Evolutionary conservation across 371 early-diverging fungal species (phyloP), one percentile per base, ranked within the genome.

Genomic region (Paramicrosporidium saccamoebae): DNA sequence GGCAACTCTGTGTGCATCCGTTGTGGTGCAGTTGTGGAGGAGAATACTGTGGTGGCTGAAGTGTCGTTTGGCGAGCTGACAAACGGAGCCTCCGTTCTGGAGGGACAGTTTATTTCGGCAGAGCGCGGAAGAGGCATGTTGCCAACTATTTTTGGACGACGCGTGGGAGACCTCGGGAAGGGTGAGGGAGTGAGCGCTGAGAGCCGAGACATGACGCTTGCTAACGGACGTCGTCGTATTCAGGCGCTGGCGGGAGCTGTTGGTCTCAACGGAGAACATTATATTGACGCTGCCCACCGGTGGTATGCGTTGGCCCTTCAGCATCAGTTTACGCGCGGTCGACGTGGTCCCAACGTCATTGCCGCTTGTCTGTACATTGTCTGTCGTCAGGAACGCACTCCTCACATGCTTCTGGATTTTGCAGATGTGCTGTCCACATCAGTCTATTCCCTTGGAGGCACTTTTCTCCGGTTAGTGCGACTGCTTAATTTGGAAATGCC

Each of bases 401-500:
- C 65, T 6, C 78, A 82, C 34, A 73, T 98, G 78, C 48, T 98
- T 26, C 92, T 98, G 25, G 98, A 98, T 41, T 95, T 98, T 36
- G 59, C 88, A 0, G 92, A 84, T 34, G 41, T 72, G 1, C 39
- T 92, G 12, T 58, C 64, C 29, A 49, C 51, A 15, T 78, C 82
- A 48, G 88, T 95, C 7, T 97, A 79, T 46, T 53, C 57, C 26
- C 58, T 97, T 12, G 98, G 97, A 25, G 55, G 64, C 0, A 71
- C 79, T 0, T 97, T 92, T 48, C 44, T 79, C 10, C 63, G 64
- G 30, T 48, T 98, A 8, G 58, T 68, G 4, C 48, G 59, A 7
- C 44, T 55, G 12, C 52, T 98, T 12, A 47, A 41, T 10, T 22
- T 48, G 17, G 24, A 23, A 11, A 32, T 95, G n/a, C 82, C 86